Base-by-base conservation (phyloP, 805 yeast species). In the Kodamaea lidongshanica region DNA sequence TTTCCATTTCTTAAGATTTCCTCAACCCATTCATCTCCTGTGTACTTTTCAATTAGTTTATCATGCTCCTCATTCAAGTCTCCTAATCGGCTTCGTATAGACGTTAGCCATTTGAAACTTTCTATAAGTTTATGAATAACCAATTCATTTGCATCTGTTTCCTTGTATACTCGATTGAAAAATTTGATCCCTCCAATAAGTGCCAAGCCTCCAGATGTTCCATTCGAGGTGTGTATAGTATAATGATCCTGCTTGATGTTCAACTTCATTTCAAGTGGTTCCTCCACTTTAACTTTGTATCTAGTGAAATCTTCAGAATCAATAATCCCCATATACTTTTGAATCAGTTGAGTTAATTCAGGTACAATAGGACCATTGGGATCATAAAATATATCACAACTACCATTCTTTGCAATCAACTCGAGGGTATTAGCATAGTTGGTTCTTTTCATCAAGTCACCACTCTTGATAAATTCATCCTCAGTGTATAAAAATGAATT, bases 61-160 rank as follows among this genome's bases (percentile, higher is more conserved):
- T 36, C 18, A 69, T 58, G 48, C 32, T 23, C 45, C 45, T 7
- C 48, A 48, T 15, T 37, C 11, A 61, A 44, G 46, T 86, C 96
- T 0, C 97, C 97, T 15, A 89, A 65, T 42, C 85, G 72, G n/a
- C 88, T 75, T 39, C 96, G 67, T 0, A 80, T 89, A 8, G 89
- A 70, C 0, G 88, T 84, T 72, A 86, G 71, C 95, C 96, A 89
- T 55, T 89, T 89, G 94, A 89, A 85, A 3, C 82, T 61, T 56
- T 89, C 98, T 7, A 86, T 61, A 6, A 86, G 49, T 33, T 83
- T 65, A 46, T 84, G 96, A 3, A 77, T 61, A 9, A 72, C 66
- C 8, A 70, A 32, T 4, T 42, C 47, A 7, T 33, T 31, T 8
- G 40, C 41, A 24, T 54, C 60, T 3, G 22, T 9, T 1, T 31